phyloP scores from a whole-genome alignment of 208 protist species.

The Leishmania mexicana region DNA sequence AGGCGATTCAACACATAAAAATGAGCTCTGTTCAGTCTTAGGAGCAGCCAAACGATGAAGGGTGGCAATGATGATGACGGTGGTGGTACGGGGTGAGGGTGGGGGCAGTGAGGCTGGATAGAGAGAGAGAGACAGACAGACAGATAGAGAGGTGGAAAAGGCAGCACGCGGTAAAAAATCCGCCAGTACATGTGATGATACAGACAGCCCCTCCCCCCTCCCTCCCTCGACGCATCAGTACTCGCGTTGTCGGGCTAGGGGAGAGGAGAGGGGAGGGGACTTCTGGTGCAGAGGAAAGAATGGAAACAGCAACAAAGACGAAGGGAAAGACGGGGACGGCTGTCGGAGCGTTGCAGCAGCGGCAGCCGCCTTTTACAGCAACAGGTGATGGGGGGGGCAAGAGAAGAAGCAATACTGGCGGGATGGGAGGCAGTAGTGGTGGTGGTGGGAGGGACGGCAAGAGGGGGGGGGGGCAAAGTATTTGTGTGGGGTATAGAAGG shows the following conservation, averaged over 20 bases:
- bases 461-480: neutral
- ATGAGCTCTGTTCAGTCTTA: neutral
- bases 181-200: neutral
- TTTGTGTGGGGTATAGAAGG: neutral
- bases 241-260: neutral
- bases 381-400: neutral
- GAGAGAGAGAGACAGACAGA: neutral
- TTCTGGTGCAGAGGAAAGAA: neutral
- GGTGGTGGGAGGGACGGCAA: neutral
- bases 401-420: neutral
- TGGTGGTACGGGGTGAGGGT: neutral
- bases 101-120: neutral
- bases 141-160: neutral
- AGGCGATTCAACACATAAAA: neutral
- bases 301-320: neutral
- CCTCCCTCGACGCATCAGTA: neutral
- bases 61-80: neutral
- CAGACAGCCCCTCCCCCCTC: neutral
- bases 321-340: neutral
- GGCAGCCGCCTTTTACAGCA: neutral
- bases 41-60: neutral
- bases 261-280: neutral
- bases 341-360: neutral
- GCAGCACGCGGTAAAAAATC: neutral
- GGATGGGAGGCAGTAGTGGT: neutral